Base-by-base conservation (phyloP, 176 grass and related monocot species). In the Bothriochloa decipiens region DNA sequence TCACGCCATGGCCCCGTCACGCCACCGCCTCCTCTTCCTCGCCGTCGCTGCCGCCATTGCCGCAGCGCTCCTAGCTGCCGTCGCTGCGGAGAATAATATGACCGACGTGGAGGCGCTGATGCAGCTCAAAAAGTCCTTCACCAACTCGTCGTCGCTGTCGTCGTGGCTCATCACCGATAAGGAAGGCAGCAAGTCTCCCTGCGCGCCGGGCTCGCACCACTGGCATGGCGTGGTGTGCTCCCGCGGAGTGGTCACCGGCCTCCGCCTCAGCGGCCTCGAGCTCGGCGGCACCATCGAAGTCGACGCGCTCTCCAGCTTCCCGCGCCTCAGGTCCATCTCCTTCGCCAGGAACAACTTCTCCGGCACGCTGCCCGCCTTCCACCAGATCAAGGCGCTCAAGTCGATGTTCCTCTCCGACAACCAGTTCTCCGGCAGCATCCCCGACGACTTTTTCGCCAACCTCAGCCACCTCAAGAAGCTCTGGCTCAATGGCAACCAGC, bases 401-500 rank as follows among this genome's bases (percentile, higher is more conserved):
- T 94, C 92, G 0, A 84, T 97, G 52, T 94, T 49, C 85, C 88
- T 97, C 81, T 97, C 95, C 57, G 7, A 89, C 73, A 97, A 97
- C 83, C 60, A 52, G 4, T 92, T 94, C 92, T 66, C 73, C 13
- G 95, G 95, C 36, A 6, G 5, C 77, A 77, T 97, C 65, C 95
- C 88, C 20, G 86, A 89, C 1, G 81, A 76, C 11, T 89, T 94
- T 77, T 97, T 97, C 78, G 20, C 35, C 68, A 77, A 77, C 76
- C 67, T 94, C 29, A 17, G 8, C 72, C 86, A 92, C 66, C 92
- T 97, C 70, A 94, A 92, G 87, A 97, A 97, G 86, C 95, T 97
- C 77, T 94, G 92, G 92, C 88, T 97, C 35, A 66, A 94, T 33
- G 58, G 82, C 50, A 97, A 97, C 79, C 46, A 68, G 1, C 91